Conservation (phyloP, 1,284 basidiomycete species). For the Ustilago trichophora region DNA sequence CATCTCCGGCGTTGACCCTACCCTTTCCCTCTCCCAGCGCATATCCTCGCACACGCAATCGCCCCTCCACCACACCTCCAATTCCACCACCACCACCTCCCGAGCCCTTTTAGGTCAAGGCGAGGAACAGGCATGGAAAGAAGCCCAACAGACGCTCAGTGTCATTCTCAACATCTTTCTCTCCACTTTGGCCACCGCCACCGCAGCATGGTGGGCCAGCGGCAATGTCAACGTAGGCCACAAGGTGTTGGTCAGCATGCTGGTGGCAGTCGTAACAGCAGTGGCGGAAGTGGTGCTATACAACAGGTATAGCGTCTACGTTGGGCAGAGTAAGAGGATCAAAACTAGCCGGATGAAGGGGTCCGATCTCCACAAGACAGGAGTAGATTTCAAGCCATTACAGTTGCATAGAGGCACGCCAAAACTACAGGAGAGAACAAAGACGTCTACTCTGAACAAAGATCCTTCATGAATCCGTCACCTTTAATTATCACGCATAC, state of each 20-base stretch:
- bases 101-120: no score
- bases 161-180: conserved; percentile 44
- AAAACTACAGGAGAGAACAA: no score
- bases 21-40: conserved; percentile 21
- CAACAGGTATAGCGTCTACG: conserved; percentile 32
- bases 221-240: conserved; percentile 12
- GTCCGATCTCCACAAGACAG: conserved; percentile 15
- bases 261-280: conserved; percentile 23
- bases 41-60: no score
- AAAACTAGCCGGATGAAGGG: conserved; percentile 22
- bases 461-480: no score
- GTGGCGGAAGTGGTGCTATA: conserved; percentile 40
- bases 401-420: conserved; percentile 1
- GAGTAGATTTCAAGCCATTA: conserved; percentile 31
- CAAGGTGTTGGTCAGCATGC: conserved; percentile 28
- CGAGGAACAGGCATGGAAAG: conserved; percentile 35
- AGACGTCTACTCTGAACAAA: no score
- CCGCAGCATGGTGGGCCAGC: conserved; percentile 41
- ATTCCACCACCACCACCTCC: background rate
- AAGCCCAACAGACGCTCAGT: conserved; percentile 26
- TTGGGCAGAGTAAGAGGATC: conserved; percentile 21
- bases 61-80: background rate
- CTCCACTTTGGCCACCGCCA: conserved; percentile 30
- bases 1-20: conserved; percentile 37
- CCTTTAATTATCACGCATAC: no score